Evolutionary conservation across 768 basidiomycete species (phyloP), one percentile per base, ranked within the genome.

Genomic region (Agaricus blazei): DNA sequence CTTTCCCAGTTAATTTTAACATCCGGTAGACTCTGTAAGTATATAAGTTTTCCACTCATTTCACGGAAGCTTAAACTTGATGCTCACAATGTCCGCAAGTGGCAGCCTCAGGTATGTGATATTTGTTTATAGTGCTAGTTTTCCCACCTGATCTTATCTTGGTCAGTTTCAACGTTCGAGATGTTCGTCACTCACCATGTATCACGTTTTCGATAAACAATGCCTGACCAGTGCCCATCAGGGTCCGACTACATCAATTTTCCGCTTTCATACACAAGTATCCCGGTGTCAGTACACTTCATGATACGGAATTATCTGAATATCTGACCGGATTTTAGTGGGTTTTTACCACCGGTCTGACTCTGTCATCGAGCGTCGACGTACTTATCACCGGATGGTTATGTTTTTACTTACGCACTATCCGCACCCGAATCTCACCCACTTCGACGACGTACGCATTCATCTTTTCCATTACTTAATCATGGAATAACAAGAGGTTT

Each of bases 331-430:
- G 34, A 27, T 15, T 42, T 27, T 48, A 53, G 79, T 77, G 76
- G 72, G 63, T 77, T 12, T 81, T 82, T 54, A 82, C 81, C 2
- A 67, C 72, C 1, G 81, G 81, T 8, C 68, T 83, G 3, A 68
- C 76, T 0, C 65, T 82, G 11, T 82, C 80, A 3, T 75, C 75
- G 4, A 63, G 71, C 5, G 65, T 82, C 12, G 81, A 83, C 58
- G 61, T 82, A 29, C 63, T 82, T 19, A 76, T 83, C 47, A 78
- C 79, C 4, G 67, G 61, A 2, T 71, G 70, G 43, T 65, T 83
- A 43, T 77, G 75, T 29, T 68, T 72, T 58, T 71, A 76, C 7
- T 64, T 83, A 1, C 68, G 66, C 58, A 65, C 58, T 38, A 76
- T 72, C 19, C 70, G 71, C 29, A 78, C 45, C 59, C 70, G 54